These are phyloP conservation scores for Xanthoconium purpureum DNA, from an alignment of 768 basidiomycete genomes.

Conservation along the genomic window DNA sequence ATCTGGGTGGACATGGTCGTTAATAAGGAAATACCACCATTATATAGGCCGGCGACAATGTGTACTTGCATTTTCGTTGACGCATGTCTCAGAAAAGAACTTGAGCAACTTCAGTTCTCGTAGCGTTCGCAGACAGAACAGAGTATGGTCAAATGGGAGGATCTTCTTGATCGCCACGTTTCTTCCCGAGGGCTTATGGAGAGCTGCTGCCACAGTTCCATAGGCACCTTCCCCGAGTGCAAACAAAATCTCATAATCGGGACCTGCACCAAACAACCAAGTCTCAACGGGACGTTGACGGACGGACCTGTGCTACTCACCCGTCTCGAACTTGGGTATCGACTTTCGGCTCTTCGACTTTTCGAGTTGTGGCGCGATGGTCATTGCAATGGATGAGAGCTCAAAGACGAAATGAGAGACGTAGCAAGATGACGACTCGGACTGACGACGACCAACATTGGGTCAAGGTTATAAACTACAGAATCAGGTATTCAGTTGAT, in stretches of 20 bases:
- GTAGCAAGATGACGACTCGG: too few relatives aligned
- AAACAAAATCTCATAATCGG: conserved; percentile 71
- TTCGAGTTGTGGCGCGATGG: conserved; percentile 4
- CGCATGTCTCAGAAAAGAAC: conserved; percentile 76
- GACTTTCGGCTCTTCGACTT: conserved; percentile 53
- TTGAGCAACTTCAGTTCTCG: conserved; percentile 89
- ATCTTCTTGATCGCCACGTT: conserved; percentile 97
- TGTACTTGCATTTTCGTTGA: conserved; percentile 71
- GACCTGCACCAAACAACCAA: conserved; percentile 40
- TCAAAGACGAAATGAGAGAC: neutral
- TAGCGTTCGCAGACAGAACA: conserved; percentile 87
- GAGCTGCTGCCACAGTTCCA: conserved; percentile 85
- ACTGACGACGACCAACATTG: too few relatives aligned
- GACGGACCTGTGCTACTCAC: conserved; percentile 34
- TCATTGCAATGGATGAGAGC: neutral
- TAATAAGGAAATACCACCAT: neutral
- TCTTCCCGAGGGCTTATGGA: conserved; percentile 75
- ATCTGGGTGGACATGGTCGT: conserved; percentile 48
- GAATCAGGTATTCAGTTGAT: neutral
- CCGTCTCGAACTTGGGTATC: conserved; percentile 71
- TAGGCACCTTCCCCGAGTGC: conserved; percentile 85
- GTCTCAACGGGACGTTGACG: neutral
- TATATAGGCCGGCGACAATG: neutral
- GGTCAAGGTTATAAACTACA: neutral
- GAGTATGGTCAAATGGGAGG: conserved; percentile 88